These are phyloP conservation scores for Neopestalotiopsis clavispora DNA, from an alignment of 2,329 filamentous ascomycete genomes.

Conservation along the genomic window DNA sequence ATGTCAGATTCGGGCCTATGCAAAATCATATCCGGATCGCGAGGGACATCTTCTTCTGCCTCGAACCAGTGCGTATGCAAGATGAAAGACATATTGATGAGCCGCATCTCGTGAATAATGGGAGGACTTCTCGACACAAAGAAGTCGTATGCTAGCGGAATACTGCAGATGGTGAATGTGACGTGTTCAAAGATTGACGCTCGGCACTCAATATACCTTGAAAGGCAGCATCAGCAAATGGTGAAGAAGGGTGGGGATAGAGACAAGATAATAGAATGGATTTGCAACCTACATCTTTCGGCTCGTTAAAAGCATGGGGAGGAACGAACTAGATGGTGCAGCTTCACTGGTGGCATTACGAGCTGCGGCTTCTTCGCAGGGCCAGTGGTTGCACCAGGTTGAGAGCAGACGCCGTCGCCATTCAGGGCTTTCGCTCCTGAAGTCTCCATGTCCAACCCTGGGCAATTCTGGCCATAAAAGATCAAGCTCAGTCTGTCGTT, in stretches of 20 bases:
- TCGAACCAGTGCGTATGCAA: not conserved
- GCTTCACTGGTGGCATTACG: not conserved
- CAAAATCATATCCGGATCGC: constrained; percentile 2
- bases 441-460: not conserved
- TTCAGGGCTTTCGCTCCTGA: not conserved
- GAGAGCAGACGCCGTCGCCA: not conserved
- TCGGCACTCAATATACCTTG: constrained; percentile 3
- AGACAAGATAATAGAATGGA: not conserved
- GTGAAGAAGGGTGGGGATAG: not conserved
- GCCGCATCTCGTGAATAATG: not conserved
- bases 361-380: constrained; percentile 3
- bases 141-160: constrained; percentile 6
- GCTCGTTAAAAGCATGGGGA: not conserved
- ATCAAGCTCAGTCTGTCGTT: constrained; percentile 3
- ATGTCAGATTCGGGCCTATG: constrained; percentile 7
- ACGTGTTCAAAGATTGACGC: not conserved
- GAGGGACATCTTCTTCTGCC: not conserved
- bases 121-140: not conserved
- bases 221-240: not conserved
- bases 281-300: constrained; percentile 9
- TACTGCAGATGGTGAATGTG: constrained; percentile 7
- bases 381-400: constrained; percentile 2
- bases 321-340: not conserved
- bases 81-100: constrained; percentile 6
- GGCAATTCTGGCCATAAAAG: constrained; percentile 5